Evolutionary conservation across 805 yeast species (phyloP).

Genomic region (Metschnikowia similis): DNA sequence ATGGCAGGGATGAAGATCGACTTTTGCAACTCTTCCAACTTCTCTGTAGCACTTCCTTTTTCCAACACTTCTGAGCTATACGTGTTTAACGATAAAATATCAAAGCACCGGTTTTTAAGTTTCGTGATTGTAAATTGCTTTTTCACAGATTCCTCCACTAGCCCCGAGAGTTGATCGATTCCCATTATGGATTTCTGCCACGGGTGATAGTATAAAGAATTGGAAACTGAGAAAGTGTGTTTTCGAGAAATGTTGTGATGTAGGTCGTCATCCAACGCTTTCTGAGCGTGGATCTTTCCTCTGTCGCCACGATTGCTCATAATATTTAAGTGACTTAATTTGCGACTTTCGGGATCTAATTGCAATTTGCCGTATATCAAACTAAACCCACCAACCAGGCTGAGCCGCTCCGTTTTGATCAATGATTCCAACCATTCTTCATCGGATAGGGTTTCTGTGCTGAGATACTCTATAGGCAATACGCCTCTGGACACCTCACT

Average conservation of each 20-base stretch:
- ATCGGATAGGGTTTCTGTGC: constrained; percentile 26
- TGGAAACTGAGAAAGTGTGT: constrained; percentile 57
- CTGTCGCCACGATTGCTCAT: constrained; percentile 49
- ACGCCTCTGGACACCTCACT: constrained; percentile 50
- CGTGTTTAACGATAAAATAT: constrained; percentile 45
- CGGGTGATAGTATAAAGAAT: constrained; percentile 59
- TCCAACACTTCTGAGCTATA: constrained; percentile 28
- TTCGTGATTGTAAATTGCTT: constrained; percentile 26
- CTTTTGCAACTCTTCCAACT: constrained; percentile 41
- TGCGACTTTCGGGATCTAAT: constrained; percentile 18
- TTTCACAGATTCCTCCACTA: constrained; percentile 18
- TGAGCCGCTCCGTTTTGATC: constrained; percentile 7
- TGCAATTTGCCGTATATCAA: constrained; percentile 51
- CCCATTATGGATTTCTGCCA: constrained; percentile 76
- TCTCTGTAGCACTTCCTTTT: constrained; percentile 16
- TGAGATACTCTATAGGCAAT: constrained; percentile 44
- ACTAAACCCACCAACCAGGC: constrained; percentile 58
- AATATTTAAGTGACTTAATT: constrained; percentile 36
- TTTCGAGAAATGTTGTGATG: constrained; percentile 20
- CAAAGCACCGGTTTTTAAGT: constrained; percentile 50
- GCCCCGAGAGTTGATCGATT: constrained; percentile 18
- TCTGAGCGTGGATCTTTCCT: constrained; percentile 28
- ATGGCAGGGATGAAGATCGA: constrained; percentile 75
- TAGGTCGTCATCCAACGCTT: constrained; percentile 4
- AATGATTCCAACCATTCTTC: constrained; percentile 43